Percentiles rank a stretch among this genome's conserved stretches.
Conservation (phyloP, 176 grass and related monocot genomes). For the Cenchrus purpureus region DNA sequence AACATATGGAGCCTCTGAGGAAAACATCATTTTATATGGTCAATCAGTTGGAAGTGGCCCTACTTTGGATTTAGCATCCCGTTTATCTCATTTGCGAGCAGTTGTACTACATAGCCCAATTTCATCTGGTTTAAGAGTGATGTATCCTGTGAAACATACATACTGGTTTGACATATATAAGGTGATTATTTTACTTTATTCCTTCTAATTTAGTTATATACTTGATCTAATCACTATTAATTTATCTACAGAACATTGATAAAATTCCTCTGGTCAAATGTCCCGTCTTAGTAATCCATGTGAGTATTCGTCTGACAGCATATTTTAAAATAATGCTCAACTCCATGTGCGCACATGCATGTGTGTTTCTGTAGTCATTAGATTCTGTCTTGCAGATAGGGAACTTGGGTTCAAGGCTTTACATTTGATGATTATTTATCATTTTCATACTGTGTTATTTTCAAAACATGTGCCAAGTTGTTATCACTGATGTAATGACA, state of each 20-base stretch:
- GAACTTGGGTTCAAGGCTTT: conserved; percentile 23
- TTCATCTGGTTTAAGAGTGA: conserved; percentile 90
- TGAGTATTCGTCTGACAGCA: conserved; percentile 65
- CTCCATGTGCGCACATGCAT: conserved; percentile 40
- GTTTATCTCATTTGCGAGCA: conserved; percentile 69
- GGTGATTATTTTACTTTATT: conserved; percentile 51
- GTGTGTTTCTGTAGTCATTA: conserved; percentile 16
- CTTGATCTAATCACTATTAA: conserved; percentile 36
- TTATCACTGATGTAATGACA: neutral
- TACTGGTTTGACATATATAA: conserved; percentile 99
- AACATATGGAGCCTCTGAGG: conserved; percentile 71
- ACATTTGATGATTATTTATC: conserved; percentile 10
- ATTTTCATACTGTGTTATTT: neutral
- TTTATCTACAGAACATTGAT: conserved; percentile 90
- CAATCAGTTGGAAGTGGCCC: conserved; percentile 97
- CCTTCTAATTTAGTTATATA: conserved; percentile 13
- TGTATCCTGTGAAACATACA: conserved; percentile 96
- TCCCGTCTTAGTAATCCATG: conserved; percentile 97
- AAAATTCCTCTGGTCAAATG: conserved; percentile 90
- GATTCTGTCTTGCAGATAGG: neutral
- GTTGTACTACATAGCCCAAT: conserved; percentile 96
- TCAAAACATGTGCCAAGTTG: neutral
- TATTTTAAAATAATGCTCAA: conserved; percentile 22
- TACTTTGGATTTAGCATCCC: conserved; percentile 84
- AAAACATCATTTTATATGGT: conserved; percentile 90